These are phyloP conservation scores for Penicillium fimorum DNA, from an alignment of 495 filamentous ascomycete genomes.

Conservation along the genomic window DNA sequence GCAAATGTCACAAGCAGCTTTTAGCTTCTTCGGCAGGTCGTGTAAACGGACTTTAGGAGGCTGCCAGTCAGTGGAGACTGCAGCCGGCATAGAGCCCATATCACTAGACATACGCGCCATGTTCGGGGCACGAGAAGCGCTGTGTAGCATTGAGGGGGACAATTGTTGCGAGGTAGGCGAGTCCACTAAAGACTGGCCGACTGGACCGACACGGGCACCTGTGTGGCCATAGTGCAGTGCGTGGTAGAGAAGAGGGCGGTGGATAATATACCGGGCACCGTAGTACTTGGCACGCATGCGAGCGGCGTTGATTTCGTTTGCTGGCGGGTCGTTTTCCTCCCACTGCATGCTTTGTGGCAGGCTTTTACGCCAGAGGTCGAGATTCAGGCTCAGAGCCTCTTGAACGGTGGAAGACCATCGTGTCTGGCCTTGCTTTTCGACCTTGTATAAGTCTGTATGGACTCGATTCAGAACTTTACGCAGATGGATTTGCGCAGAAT, in stretches of 20 bases:
- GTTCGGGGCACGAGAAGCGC: slow-evolving; percentile 17
- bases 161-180: slow-evolving; percentile 38
- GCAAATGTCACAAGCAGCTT: slow-evolving; percentile 1
- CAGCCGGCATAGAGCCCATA: slow-evolving; percentile 26
- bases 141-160: slow-evolving; percentile 32
- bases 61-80: slow-evolving; percentile 12
- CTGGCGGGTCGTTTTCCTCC: slow-evolving; percentile 63
- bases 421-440: slow-evolving; percentile 39
- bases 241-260: slow-evolving; percentile 73
- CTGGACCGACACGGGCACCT: slow-evolving; percentile 21
- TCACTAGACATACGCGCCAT: slow-evolving; percentile 42
- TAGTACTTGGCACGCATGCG: slow-evolving; percentile 92
- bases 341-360: slow-evolving; percentile 56
- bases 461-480: slow-evolving; percentile 82
- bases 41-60: slow-evolving; percentile 20
- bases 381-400: slow-evolving; percentile 44
- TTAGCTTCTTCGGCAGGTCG: slow-evolving; percentile 42
- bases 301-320: slow-evolving; percentile 75
- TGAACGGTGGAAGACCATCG: slow-evolving; percentile 37
- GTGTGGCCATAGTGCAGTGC: slow-evolving; percentile 53
- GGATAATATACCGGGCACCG: slow-evolving; percentile 85
- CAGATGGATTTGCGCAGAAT: slow-evolving; percentile 80
- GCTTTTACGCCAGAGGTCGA: slow-evolving; percentile 49
- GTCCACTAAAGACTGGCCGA: slow-evolving; percentile 27
- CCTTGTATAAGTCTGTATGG: slow-evolving; percentile 76